Base-by-base conservation (phyloP, 1,284 basidiomycete species). In the Trametes hirsuta region DNA sequence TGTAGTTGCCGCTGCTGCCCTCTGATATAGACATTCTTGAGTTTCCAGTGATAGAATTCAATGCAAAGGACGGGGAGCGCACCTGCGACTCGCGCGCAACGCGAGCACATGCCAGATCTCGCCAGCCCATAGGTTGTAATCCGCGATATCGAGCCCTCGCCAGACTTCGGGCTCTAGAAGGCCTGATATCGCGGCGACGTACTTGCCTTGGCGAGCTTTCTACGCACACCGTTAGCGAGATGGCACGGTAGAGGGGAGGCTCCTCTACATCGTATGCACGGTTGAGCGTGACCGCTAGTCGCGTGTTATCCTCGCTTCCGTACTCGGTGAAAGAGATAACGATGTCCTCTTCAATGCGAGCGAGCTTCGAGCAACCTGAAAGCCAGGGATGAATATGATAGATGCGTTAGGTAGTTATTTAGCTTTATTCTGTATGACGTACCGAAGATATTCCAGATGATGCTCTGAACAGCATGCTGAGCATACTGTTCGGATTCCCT, bases 61-160 rank as follows among this genome's bases (percentile, higher is more conserved):
- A 47, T 37, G 15, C 37, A 18, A 50, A 12, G 6, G 14, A 12
- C n/a, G 5, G 39, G n/a, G 11, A 40, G 11, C 3, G n/a, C 69
- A 90, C 90, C 87, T 81, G 55, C 91, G 84, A 61, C 81, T 85
- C 12, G 87, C 83, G 40, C 87, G 83, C 59, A 91, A 72, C 21
- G 81, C 81, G 39, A 93, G 76, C 57, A 90, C 83, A 67, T 89
- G 84, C 91, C 91, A 93, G 39, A 93, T 81, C 69, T 88, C 83
- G 55, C 81, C 77, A 14, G 87, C 85, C 91, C 91, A 93, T 39
- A 79, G 74, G 34, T 77, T 75, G 71, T 90, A 90, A 70, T 90
- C 87, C 42, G 81, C 75, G 21, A 90, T 70, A 10, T 79, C 77
- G 47, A 93, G 74, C 6, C 87, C 84, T 4, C 79, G 77, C 91